phyloP scores from a whole-genome alignment of 2,329 filamentous ascomycete species.

The Sordariomycetes sp. region DNA sequence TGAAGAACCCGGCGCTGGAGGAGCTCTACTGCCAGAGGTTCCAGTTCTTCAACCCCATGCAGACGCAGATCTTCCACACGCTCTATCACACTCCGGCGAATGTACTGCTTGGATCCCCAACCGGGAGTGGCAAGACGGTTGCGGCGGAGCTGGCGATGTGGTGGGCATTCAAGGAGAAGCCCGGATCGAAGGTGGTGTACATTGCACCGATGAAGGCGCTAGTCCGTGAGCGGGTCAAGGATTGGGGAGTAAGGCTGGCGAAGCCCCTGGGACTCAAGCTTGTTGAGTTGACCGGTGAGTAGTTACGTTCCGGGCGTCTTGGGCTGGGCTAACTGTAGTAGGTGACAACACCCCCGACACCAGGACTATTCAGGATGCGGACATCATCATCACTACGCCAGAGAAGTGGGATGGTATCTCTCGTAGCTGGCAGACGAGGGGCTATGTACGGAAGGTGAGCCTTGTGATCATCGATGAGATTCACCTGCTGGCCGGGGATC shows the following conservation, averaged over 20 bases:
- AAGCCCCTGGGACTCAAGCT: constrained; percentile 70
- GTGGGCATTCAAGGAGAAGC: constrained; percentile 94
- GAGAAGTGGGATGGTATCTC: constrained; percentile 99
- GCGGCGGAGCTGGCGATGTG: constrained; percentile 97
- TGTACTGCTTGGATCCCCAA: constrained; percentile 88
- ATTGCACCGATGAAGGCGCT: constrained; percentile 99
- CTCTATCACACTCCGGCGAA: constrained; percentile 89
- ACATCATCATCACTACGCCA: constrained; percentile 98
- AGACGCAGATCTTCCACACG: constrained; percentile 96
- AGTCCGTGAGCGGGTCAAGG: constrained; percentile 89
- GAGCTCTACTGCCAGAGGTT: constrained; percentile 84
- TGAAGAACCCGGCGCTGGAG: constrained; percentile 80
- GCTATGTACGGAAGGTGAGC: constrained; percentile 89
- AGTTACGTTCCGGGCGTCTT: neutral
- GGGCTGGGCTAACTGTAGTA: neutral
- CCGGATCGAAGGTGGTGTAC: constrained; percentile 95
- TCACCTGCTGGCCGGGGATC: constrained; percentile 89
- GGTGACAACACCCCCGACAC: constrained; percentile 95
- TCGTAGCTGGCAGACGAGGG: constrained; percentile 95
- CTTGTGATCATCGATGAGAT: constrained; percentile 98
- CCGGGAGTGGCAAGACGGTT: constrained; percentile 94
- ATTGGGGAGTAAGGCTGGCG: constrained; percentile 80
- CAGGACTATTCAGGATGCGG: constrained; percentile 85
- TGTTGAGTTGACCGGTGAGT: constrained; percentile 74
- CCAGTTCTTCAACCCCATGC: constrained; percentile 98